Conservation (phyloP, 1,284 basidiomycete species). For the Trichosporon sp. region DNA sequence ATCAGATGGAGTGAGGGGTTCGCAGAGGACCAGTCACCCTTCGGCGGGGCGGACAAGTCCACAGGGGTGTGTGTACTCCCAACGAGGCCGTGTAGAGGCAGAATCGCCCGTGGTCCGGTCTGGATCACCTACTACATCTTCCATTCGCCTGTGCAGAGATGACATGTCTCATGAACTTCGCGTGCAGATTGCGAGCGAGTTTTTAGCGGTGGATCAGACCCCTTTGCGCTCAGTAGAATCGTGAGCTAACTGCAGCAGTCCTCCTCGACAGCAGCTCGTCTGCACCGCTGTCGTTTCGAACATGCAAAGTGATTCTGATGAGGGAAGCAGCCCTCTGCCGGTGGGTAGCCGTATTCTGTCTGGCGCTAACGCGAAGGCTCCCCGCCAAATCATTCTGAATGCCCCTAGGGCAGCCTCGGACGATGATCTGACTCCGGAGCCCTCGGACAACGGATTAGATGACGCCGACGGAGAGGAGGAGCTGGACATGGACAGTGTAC, state of each 20-base stretch:
- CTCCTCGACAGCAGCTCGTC: not conserved
- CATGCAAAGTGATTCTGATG: conserved; percentile 16
- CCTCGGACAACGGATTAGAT: conserved; percentile 38
- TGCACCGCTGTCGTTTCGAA: not conserved
- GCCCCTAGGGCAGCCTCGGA: conserved; percentile 27
- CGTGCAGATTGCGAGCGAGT: not conserved
- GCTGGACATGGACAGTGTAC: conserved; percentile 33
- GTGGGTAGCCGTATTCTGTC: not conserved
- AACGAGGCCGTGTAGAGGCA: not conserved
- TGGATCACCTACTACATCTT: not conserved
- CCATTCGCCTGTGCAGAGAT: not conserved
- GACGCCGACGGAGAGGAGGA: conserved; percentile 45
- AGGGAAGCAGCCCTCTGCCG: conserved; percentile 10
- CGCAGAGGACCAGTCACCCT: not conserved
- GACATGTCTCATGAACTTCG: not conserved
- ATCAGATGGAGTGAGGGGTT: not conserved
- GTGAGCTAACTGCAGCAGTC: not conserved
- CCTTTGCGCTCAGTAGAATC: too few species aligned
- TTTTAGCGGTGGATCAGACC: not conserved
- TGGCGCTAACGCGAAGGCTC: not conserved
- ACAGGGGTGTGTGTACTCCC: not conserved
- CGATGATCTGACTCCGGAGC: conserved; percentile 32
- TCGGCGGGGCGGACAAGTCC: not conserved
- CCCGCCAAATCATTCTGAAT: conserved; percentile 30
- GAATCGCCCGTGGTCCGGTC: too few species aligned